phyloP scores from a whole-genome alignment of 2,329 filamentous ascomycete genomes.

The Exutisphaerella laricina region DNA sequence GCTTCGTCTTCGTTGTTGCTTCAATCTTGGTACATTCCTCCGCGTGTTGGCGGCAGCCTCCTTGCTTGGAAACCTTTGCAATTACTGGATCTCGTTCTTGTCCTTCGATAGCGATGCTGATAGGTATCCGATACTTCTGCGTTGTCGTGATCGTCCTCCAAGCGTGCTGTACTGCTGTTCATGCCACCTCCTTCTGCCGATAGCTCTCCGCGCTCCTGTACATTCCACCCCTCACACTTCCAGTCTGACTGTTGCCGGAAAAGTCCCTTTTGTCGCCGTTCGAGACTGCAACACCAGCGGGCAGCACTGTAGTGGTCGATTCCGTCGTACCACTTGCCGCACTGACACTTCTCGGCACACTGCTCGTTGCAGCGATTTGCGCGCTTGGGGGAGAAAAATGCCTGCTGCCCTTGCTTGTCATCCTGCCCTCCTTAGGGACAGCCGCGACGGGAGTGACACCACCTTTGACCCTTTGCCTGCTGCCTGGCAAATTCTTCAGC shows the following conservation, averaged over 20 bases:
- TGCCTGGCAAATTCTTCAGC: conserved; percentile 35
- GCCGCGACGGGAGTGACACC: conserved; percentile 33
- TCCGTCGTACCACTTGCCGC: conserved; percentile 1
- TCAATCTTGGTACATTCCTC: too few species aligned
- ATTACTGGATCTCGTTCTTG: too few species aligned
- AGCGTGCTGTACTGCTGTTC: too few species aligned
- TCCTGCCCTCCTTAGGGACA: conserved; percentile 30
- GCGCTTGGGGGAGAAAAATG: conserved; percentile 10
- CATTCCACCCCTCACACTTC: conserved; percentile 4
- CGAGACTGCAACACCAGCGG: neutral
- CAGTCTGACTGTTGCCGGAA: conserved; percentile 2
- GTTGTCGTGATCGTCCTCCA: too few species aligned
- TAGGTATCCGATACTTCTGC: too few species aligned
- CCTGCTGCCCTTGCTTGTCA: conserved; percentile 12
- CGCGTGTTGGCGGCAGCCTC: too few species aligned
- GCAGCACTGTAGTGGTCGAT: neutral
- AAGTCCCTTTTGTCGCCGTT: neutral
- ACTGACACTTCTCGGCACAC: conserved; percentile 18
- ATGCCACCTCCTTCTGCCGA: too few species aligned
- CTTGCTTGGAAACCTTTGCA: too few species aligned
- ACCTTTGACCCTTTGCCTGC: conserved; percentile 26
- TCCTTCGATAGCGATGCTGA: too few species aligned
- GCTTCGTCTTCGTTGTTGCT: too few species aligned
- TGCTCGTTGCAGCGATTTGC: conserved; percentile 1
- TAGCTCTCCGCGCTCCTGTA: conserved; percentile 5